phyloP scores from a whole-genome alignment of 306 rosid species.

The Vigna nakashimae region DNA sequence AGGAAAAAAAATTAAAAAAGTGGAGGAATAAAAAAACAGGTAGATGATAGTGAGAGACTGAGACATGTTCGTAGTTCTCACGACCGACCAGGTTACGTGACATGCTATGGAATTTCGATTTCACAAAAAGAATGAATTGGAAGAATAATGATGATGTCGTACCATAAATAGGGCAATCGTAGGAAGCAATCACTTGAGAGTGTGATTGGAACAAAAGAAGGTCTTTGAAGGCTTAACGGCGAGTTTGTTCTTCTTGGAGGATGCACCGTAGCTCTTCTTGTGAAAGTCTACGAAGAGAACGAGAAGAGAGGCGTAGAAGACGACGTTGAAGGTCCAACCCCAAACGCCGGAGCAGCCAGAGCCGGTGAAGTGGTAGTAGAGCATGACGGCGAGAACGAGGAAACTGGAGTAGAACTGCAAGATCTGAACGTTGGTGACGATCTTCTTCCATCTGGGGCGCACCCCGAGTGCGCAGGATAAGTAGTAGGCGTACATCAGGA shows the following conservation, averaged over 20 bases:
- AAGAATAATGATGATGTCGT: too few species aligned
- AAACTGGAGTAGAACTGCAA: conserved; percentile 74
- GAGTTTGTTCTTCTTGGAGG: neutral
- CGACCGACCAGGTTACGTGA: too few species aligned
- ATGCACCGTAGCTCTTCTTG: conserved; percentile 57
- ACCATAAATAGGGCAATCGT: too few species aligned
- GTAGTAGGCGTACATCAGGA: conserved; percentile 85
- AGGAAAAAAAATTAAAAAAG: too few species aligned
- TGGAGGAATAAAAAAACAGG: too few species aligned
- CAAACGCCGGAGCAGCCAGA: conserved; percentile 72
- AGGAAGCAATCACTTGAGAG: neutral
- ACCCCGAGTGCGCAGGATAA: conserved; percentile 65
- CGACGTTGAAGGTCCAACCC: conserved; percentile 80
- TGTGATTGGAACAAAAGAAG: neutral
- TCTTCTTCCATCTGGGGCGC: conserved; percentile 76
- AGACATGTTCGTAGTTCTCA: too few species aligned
- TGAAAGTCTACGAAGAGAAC: conserved; percentile 69
- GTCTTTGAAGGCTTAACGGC: conserved; percentile 9
- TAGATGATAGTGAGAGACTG: too few species aligned
- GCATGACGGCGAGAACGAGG: conserved; percentile 54
- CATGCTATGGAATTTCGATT: too few species aligned
- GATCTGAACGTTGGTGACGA: conserved; percentile 71
- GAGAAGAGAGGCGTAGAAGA: conserved; percentile 70
- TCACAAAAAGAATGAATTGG: too few species aligned
- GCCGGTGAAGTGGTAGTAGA: conserved; percentile 61